Evolutionary conservation across 148 eudicot species (phyloP), one percentile per base, ranked within the genome.

Genomic region (Linanthus parryae): DNA sequence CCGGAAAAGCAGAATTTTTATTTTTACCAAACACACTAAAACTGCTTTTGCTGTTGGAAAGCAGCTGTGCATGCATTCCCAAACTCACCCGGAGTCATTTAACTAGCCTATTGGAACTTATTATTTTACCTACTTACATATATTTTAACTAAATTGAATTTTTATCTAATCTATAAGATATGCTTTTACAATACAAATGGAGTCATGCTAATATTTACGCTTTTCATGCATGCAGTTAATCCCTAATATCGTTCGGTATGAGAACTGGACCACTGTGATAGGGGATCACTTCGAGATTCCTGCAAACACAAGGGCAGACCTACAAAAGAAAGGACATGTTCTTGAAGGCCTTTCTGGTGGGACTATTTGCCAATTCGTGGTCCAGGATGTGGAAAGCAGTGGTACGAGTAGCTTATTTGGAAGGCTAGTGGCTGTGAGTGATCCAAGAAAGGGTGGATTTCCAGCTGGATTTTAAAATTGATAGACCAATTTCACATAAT

Each of bases 391-490:
- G 10, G 39, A 63, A 29, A 8, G 28, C 24, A 21, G 21, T 7
- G 21, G 26, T 26, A 11, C 52, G 26, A 27, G 54, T 20, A 48
- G 31, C 16, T n/a, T n/a, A n/a, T 48, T 46, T 17, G 63, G 58
- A 54, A 8, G 35, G 17, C 69, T 73, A 44, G 48, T 59, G 19
- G 73, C 65, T 16, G 73, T 74, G 0, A 65, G 71, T 16, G 79
- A 74, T 44, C 74, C 79, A 6, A 69, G 79, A 61, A 74, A 74
- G 58, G 74, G 71, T 16, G 74, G 79, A 17, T 51, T 68, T 28
- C 74, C 78, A 8, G 78, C 78, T 63, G 78, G 73, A 50, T 64
- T 35, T 41, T 73, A 27, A 63, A 47, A 54, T n/a, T n/a, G n/a
- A n/a, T n/a, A n/a, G n/a, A n/a, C n/a, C n/a, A n/a, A n/a, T n/a